Base-by-base conservation (phyloP, 495 filamentous ascomycete species). In the Podospora sp. region DNA sequence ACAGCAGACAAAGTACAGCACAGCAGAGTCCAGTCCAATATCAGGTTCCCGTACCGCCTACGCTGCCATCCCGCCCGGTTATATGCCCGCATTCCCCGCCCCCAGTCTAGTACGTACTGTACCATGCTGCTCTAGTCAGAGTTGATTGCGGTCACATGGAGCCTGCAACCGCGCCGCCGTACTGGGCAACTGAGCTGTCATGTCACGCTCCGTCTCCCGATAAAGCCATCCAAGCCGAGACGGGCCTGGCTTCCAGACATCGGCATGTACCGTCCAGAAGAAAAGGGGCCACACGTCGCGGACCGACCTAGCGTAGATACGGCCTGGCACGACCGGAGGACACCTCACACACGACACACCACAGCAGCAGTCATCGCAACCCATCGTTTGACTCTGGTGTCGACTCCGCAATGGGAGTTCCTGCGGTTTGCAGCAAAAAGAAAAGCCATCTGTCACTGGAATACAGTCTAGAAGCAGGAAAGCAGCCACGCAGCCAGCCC, bases 401-500 rank as follows among this genome's bases (percentile, higher is more conserved):
- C 12, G 12, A 46, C 40, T 46, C 40, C 40, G 40, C 16, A 46
- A 46, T 46, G 14, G 12, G 40, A 14, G 40, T 46, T 14, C 40
- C 40, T 46, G 40, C 16, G 40, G 40, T 46, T 46, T 46, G 40
- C n/a, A n/a, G n/a, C n/a, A n/a, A n/a, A n/a, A n/a, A n/a, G n/a
- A n/a, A n/a, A n/a, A n/a, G n/a, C 29, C 8, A 33, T 8, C 40
- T 46, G 40, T 46, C 40, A 2, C 12, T 11, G n/a, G n/a, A n/a
- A 46, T 46, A 46, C 12, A 4, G 2, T 46, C 11, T 14, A 20
- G 25, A 60, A 20, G 60, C 33, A 11, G 26, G 35, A 14, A 25
- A 16, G 36, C 35, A 26, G 60, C 18, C 16, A 46, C 12, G 8
- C 36, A 49, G 60, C 60, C 22, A 62, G 60, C 60, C 60, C 35